Base-by-base conservation (phyloP, 495 filamentous ascomycete species). In the Lepraria neglecta region DNA sequence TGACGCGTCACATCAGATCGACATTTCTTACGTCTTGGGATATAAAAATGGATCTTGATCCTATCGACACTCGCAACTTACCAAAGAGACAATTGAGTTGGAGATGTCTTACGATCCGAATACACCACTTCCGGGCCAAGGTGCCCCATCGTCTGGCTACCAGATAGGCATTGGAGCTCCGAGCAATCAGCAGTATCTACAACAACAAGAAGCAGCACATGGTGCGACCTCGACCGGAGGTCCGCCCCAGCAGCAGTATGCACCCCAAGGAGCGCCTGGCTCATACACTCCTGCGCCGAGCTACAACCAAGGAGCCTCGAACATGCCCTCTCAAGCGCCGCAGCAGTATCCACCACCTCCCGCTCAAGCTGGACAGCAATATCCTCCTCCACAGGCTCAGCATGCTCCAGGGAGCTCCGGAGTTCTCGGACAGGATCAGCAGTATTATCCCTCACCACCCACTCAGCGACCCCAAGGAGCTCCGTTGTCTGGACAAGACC, bases 171-270 rank as follows among this genome's bases (percentile, higher is more conserved):
- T 40, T 5, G 62, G 62, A 21, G 44, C 44, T 9, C 57, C 43
- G 6, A 21, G 43, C 5, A 61, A 60, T 12, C 62, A 64, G 17
- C 62, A 64, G 15, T 64, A 47, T 31, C 6, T 60, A 19, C 59
- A 61, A 43, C 30, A 53, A 12, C 21, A 38, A 5, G 48, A 28
- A 43, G 51, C 12, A 10, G 10, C 4, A 12, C 10, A 24, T 33
- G 48, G 48, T n/a, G 11, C 43, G 11, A 17, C 28, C 35, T 48
- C 42, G 12, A 45, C 40, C 6, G 17, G 15, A 44, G 53, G 24
- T 12, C 9, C 38, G 28, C 46, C 42, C n/a, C 57, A 64, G 24
- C 50, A 57, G 15, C 54, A 56, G 51, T 30, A 56, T 61, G 6
- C n/a, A 19, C 19, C 43, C 2, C 3, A 43, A 4, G 59, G 27